Evolutionary conservation across 2,329 filamentous ascomycete species (phyloP).

Genomic region (Furcasterigmium furcatum): DNA sequence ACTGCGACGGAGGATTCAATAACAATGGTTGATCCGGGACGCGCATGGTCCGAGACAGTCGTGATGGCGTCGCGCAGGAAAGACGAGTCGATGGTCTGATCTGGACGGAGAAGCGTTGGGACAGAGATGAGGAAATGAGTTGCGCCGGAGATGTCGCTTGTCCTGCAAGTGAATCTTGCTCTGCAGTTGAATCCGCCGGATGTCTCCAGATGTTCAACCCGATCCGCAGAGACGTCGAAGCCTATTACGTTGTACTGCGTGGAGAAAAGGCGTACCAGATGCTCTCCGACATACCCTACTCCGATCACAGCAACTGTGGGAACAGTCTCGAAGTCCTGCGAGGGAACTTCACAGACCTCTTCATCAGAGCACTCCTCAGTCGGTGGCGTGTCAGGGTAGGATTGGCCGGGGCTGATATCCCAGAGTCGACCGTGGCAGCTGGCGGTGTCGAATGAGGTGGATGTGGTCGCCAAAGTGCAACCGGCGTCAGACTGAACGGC

Average conservation of each 20-base stretch:
- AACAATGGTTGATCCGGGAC: constrained; percentile 30
- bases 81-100: constrained; percentile 31
- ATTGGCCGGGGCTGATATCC: constrained; percentile 8
- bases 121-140: constrained; percentile 38
- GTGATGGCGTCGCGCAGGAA: constrained; percentile 29
- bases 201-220: constrained; percentile 28
- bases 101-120: constrained; percentile 31
- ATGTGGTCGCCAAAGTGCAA: constrained; percentile 4
- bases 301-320: constrained; percentile 44
- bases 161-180: constrained; percentile 29
- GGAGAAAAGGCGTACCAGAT: constrained; percentile 42
- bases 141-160: constrained; percentile 25
- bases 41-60: constrained; percentile 24
- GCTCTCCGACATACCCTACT: constrained; percentile 49
- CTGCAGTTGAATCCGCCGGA: constrained; percentile 20
- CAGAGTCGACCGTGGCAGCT: constrained; percentile 5
- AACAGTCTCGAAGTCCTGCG: background rate
- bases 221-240: constrained; percentile 42
- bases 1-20: constrained; percentile 38
- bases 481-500: too few species aligned
- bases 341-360: constrained; percentile 7
- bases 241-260: constrained; percentile 36
- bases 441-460: constrained; percentile 6
- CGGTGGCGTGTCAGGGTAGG: constrained; percentile 12
- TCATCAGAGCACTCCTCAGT: constrained; percentile 14